Evolutionary conservation across 2,329 filamentous ascomycete species (phyloP), one percentile per base, ranked within the genome.

Genomic region (Paraphoma chrysanthemicola): DNA sequence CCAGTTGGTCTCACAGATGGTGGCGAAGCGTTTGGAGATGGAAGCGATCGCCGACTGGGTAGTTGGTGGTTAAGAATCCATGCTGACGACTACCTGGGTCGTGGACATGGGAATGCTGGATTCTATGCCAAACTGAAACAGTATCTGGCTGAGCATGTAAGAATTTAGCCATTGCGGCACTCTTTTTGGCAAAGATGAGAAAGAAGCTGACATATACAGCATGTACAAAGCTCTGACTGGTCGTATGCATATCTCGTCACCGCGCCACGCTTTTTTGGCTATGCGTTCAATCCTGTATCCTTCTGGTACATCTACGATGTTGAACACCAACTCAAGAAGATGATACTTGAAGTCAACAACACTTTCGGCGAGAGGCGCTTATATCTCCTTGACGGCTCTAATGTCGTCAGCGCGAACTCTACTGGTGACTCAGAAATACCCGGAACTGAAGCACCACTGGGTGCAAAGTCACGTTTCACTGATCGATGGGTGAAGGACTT

Each of bases 301-400:
- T 90, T 93, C 66, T 93, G 90, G 89, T 92, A 92, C 63, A 82
- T 93, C 2, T 93, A 93, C 70, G 83, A 86, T 11, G 63, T 75
- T 0, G 74, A 84, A 8, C 83, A 83, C 54, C 74, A 82, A 6
- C 79, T 93, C 12, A 83, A 80, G 23, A 87, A 86, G 53, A 86
- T 92, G 76, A 81, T 93, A 1, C 70, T 91, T 1, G 90, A 93
- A 71, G 88, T 92, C 44, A 91, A 91, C 74, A 92, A 92, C 65
- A 91, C 89, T 0, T 92, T 91, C 68, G 88, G 86, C 47, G 90
- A 93, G 73, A 82, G 88, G 48, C 84, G 88, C 9, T 84, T 89
- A 73, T 91, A 91, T 66, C 80, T 88, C 36, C 76, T 90, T 11
- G 80, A 81, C 28, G 74, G 72, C 1, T 66, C 66, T 1, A 64